Evolutionary conservation across 2,329 filamentous ascomycete genomes (phyloP).

Genomic region (Hymenoscyphus albidus): DNA sequence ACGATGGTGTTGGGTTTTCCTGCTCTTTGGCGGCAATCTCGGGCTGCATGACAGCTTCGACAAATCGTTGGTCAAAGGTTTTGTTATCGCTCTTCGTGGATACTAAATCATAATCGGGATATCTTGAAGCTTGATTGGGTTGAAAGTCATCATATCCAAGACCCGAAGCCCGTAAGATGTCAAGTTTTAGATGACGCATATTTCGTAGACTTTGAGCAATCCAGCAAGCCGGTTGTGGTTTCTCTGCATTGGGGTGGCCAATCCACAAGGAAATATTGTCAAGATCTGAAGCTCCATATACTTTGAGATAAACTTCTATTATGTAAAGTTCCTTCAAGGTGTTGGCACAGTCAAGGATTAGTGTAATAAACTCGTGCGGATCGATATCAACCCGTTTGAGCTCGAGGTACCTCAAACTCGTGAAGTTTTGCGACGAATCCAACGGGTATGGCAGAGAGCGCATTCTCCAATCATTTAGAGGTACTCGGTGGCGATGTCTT

Average conservation of each 20-base stretch:
- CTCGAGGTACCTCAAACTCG: constrained; percentile 30
- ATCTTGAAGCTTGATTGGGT: constrained; percentile 14
- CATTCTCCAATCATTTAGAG: constrained; percentile 29
- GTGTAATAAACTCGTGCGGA: constrained; percentile 23
- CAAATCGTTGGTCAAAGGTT: constrained; percentile 35
- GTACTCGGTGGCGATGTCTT: constrained; percentile 19
- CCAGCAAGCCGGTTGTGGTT: constrained; percentile 25
- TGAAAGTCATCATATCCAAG: constrained; percentile 36
- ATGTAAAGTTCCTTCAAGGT: constrained; percentile 34
- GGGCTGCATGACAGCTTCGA: constrained; percentile 29
- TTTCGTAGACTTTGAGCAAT: constrained; percentile 30
- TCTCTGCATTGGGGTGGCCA: constrained; percentile 20
- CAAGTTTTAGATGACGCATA: constrained; percentile 27
- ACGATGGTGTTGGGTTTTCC: neutral
- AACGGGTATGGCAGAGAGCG: constrained; percentile 30
- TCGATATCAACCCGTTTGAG: constrained; percentile 34
- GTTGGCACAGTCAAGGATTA: constrained; percentile 28
- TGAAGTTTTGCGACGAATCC: constrained; percentile 14
- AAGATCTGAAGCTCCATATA: constrained; percentile 21
- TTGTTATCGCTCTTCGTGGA: constrained; percentile 25
- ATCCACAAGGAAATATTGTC: constrained; percentile 31
- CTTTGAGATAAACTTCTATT: constrained; percentile 34
- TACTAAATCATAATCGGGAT: constrained; percentile 29
- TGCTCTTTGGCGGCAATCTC: constrained; percentile 6
- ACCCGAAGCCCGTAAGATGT: constrained; percentile 31